phyloP scores from a whole-genome alignment of 2,329 filamentous ascomycete genomes.

The Alternaria sp. region DNA sequence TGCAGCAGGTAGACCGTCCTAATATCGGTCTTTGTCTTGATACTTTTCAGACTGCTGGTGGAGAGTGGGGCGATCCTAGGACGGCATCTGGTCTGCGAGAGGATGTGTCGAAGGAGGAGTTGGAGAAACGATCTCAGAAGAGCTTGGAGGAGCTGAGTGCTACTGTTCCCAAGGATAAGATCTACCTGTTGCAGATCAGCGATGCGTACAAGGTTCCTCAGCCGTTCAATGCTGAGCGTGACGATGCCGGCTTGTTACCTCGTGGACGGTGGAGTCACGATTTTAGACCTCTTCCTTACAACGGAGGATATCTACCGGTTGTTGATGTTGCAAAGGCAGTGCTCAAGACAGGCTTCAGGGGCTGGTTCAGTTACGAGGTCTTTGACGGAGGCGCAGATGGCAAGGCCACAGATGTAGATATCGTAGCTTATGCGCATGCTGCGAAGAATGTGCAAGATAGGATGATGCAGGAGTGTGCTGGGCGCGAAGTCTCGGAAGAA shows the following conservation, averaged over 20 bases:
- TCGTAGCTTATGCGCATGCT: slow-evolving; percentile 58
- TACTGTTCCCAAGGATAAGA: slow-evolving; percentile 70
- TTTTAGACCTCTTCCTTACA: slow-evolving; percentile 71
- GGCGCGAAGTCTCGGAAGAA: slow-evolving; percentile 20
- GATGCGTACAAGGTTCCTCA: slow-evolving; percentile 71
- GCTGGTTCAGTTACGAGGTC: slow-evolving; percentile 73
- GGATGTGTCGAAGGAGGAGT: slow-evolving; percentile 51
- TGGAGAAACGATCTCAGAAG: slow-evolving; percentile 58
- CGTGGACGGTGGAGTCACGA: slow-evolving; percentile 74
- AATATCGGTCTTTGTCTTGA: slow-evolving; percentile 80
- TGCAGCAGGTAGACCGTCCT: slow-evolving; percentile 64
- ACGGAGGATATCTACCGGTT: slow-evolving; percentile 74
- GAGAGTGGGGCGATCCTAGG: slow-evolving; percentile 75
- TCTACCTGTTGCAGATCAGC: slow-evolving; percentile 75
- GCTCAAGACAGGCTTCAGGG: slow-evolving; percentile 69
- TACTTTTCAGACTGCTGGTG: slow-evolving; percentile 76
- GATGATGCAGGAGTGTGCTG: slow-evolving; percentile 42
- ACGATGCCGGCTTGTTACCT: slow-evolving; percentile 63
- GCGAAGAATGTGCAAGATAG: slow-evolving; percentile 58
- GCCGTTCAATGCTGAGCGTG: slow-evolving; percentile 59
- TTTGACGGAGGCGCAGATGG: slow-evolving; percentile 68
- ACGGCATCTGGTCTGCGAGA: slow-evolving; percentile 66
- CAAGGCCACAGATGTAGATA: slow-evolving; percentile 59
- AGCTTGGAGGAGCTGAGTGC: slow-evolving; percentile 64
- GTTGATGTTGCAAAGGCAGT: slow-evolving; percentile 70